Evolutionary conservation across 352 stramenopile genomes (phyloP).

Genomic region (Phytophthora brassicae): DNA sequence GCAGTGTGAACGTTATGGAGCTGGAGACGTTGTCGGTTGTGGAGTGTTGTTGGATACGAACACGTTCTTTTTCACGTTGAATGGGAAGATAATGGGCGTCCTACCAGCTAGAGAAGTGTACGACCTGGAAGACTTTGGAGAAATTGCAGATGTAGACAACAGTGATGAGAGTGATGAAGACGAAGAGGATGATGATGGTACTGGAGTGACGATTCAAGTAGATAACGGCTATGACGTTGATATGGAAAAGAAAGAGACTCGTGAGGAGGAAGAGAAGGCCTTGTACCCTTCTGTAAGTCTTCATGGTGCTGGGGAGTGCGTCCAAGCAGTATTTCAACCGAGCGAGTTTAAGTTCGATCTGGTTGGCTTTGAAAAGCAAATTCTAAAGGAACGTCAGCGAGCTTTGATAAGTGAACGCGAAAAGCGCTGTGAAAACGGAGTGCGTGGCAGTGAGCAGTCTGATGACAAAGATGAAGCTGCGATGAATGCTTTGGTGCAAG

Average conservation of each 20-base stretch:
- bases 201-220: neutral
- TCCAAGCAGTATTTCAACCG: conserved; percentile 27
- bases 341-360: conserved; percentile 54
- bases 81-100: conserved; percentile 52
- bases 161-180: conserved; percentile 8
- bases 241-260: conserved; percentile 28
- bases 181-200: neutral
- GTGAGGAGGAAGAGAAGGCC: conserved; percentile 23
- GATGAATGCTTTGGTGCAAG: conserved; percentile 38
- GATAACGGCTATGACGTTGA: conserved; percentile 16
- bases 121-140: conserved; percentile 45
- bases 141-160: conserved; percentile 15
- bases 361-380: conserved; percentile 40
- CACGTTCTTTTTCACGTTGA: conserved; percentile 78
- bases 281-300: conserved; percentile 53
- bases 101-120: conserved; percentile 50
- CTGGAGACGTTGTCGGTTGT: conserved; percentile 60
- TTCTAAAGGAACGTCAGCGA: conserved; percentile 50
- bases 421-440: conserved; percentile 4
- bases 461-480: conserved; percentile 31
- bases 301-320: conserved; percentile 47
- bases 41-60: conserved; percentile 58
- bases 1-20: conserved; percentile 52
- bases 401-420: conserved; percentile 29
- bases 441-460: conserved; percentile 8